phyloP scores from a whole-genome alignment of 495 filamentous ascomycete species.

The Viridothelium virens region DNA sequence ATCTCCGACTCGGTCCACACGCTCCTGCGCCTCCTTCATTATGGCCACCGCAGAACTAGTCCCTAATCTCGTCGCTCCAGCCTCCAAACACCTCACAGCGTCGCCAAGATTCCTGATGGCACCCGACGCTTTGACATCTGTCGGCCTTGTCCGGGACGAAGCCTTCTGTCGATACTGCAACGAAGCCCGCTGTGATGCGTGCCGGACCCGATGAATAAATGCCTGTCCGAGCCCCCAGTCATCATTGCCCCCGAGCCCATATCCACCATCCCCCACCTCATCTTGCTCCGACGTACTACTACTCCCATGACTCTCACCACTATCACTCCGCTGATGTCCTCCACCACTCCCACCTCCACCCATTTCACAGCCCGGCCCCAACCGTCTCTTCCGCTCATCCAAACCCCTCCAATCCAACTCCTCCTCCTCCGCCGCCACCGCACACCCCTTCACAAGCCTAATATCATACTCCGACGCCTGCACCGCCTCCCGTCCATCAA shows the following conservation, averaged over 20 bases:
- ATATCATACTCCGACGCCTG: conserved; percentile 49
- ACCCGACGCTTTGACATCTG: conserved; percentile 56
- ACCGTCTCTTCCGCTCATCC: conserved; percentile 6
- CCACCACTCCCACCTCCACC: not conserved
- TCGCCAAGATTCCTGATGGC: conserved; percentile 50
- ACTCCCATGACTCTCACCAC: not conserved
- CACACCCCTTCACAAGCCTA: conserved; percentile 41
- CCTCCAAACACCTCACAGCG: conserved; percentile 51
- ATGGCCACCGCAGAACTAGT: conserved; percentile 53
- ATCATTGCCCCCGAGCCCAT: not conserved
- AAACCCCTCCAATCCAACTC: conserved; percentile 16
- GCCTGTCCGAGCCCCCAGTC: not conserved
- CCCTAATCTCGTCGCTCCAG: conserved; percentile 58
- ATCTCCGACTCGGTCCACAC: not conserved
- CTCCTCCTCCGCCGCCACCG: conserved; percentile 32
- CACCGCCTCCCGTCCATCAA: conserved; percentile 45
- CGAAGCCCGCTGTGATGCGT: conserved; percentile 31
- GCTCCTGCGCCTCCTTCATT: conserved; percentile 39
- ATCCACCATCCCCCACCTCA: conserved; percentile 15
- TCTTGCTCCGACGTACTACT: not conserved
- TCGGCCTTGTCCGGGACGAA: not conserved
- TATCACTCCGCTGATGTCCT: not conserved
- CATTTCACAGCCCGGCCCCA: not conserved
- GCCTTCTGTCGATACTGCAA: not conserved
- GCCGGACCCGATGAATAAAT: conserved; percentile 9